Base-by-base conservation (phyloP, 2,329 filamentous ascomycete genomes). In the Trichophyton schoenleinii region DNA sequence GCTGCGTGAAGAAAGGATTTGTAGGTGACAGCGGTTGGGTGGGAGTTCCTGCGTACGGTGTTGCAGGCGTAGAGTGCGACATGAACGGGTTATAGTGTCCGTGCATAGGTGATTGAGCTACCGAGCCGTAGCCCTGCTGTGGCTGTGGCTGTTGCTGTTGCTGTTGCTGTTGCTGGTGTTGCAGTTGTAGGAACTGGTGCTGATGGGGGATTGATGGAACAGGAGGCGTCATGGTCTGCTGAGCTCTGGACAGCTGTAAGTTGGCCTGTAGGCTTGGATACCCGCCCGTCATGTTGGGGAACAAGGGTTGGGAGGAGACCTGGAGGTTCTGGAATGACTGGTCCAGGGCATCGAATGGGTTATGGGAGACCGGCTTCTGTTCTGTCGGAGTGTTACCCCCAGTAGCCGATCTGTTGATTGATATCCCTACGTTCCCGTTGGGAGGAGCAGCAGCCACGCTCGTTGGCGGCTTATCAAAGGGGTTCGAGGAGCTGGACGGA, bases 281-380 rank as follows among this genome's bases (percentile, higher is more conserved):
- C 61, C 78, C 88, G 60, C 88, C 87, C 0, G 88, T 91, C 60
- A 86, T 85, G 68, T 91, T 84, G 6, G 88, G 87, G 70, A 91
- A 91, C 34, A 91, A 77, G 42, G 83, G 83, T 66, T 84, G 83
- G 25, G 49, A 83, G 8, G 83, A 83, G 1, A 95, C 76, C 42
- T 88, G 85, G 73, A 96, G 80, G 64, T 83, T 84, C 69, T 91
- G 86, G 68, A 96, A 88, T 0, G 87, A 84, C 67, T 87, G 83
- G 64, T 85, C 83, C 18, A 91, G 73, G 9, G 74, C 68, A 61
- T 86, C 81, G 67, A 91, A 92, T 3, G 88, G 88, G 68, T 92
- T 92, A 63, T 83, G 85, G 11, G 81, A 68, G 46, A 53, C 49
- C 31, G 5, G 44, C 34, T 57, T 53, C 52, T 44, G n/a, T 61